These are phyloP conservation scores for Penicillium fimorum DNA, from an alignment of 495 filamentous ascomycete genomes.

Conservation along the genomic window DNA sequence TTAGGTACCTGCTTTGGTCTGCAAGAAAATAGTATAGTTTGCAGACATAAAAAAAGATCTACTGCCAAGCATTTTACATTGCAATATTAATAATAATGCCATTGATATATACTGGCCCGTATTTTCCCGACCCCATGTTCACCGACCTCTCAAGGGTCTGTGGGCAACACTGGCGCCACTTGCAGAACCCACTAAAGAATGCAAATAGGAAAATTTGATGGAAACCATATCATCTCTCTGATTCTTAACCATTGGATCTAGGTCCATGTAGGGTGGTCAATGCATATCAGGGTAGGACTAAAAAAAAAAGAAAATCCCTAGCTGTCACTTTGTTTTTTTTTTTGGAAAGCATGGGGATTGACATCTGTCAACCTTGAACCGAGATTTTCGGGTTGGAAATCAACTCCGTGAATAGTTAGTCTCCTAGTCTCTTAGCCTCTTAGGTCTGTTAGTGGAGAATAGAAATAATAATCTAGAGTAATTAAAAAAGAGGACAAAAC, in stretches of 20 bases:
- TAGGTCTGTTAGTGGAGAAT: not conserved
- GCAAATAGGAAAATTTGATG: not conserved
- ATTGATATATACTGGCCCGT: slow-evolving; percentile 3
- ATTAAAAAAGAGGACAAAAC: not conserved
- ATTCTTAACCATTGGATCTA: not conserved
- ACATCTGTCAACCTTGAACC: slow-evolving; percentile 9
- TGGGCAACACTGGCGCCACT: slow-evolving; percentile 6
- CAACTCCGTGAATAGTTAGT: slow-evolving; percentile 1
- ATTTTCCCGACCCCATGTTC: slow-evolving; percentile 13
- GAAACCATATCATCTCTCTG: slow-evolving; percentile 5
- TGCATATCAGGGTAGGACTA: not conserved
- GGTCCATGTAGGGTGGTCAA: slow-evolving; percentile 10
- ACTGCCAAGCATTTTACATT: not conserved
- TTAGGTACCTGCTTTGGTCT: slow-evolving; percentile 9
- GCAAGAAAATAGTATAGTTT: not conserved
- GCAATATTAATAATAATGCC: not conserved
- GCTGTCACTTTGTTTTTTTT: slow-evolving; percentile 8
- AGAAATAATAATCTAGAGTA: not conserved
- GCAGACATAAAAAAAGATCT: not conserved
- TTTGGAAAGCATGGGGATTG: not conserved
- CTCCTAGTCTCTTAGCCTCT: not conserved
- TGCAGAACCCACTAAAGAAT: slow-evolving; percentile 9
- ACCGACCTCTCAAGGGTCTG: slow-evolving; percentile 16
- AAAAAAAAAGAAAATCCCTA: not conserved
- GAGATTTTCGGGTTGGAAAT: not conserved